Conservation (phyloP, 306 rosid genomes). For the Acacia crassicarpa region DNA sequence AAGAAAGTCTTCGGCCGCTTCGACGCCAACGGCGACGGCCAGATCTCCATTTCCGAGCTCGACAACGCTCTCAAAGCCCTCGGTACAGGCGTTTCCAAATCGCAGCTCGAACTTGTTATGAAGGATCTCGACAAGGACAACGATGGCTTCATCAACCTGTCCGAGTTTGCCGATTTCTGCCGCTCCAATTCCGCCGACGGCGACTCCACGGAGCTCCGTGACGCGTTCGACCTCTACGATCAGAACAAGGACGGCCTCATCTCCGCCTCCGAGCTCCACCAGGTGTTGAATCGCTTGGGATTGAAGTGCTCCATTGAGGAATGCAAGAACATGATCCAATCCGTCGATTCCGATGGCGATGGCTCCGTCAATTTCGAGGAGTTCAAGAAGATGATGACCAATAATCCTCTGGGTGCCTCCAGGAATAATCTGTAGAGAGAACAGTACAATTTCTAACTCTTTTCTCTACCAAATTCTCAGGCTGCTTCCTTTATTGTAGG, state of each 20-base stretch:
- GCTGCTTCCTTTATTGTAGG: background rate
- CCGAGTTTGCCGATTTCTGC: slow-evolving; percentile 79
- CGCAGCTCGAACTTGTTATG: slow-evolving; percentile 61
- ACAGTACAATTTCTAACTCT: slow-evolving; percentile 11
- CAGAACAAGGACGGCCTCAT: slow-evolving; percentile 83
- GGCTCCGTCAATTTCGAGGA: slow-evolving; percentile 80
- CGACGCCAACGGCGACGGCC: slow-evolving; percentile 87
- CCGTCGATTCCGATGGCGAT: slow-evolving; percentile 86
- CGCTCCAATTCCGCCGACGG: slow-evolving; percentile 43
- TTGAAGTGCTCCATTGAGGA: slow-evolving; percentile 64
- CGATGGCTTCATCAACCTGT: slow-evolving; percentile 70
- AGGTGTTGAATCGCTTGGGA: slow-evolving; percentile 68
- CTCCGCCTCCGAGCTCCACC: slow-evolving; percentile 63
- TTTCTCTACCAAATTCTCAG: background rate
- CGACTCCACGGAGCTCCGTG: slow-evolving; percentile 61
- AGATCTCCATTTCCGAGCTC: slow-evolving; percentile 72
- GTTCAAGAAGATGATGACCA: slow-evolving; percentile 80
- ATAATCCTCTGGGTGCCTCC: slow-evolving; percentile 10
- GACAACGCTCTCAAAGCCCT: slow-evolving; percentile 60
- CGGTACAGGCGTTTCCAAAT: slow-evolving; percentile 45
- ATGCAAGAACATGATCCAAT: slow-evolving; percentile 66
- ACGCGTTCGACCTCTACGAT: slow-evolving; percentile 85
- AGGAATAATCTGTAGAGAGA: background rate
- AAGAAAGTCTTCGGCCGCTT: slow-evolving; percentile 67
- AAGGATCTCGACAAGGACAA: slow-evolving; percentile 74